These are phyloP conservation scores for Micractinium conductrix DNA, from an alignment of 139 green algal species.

Conservation along the genomic window DNA sequence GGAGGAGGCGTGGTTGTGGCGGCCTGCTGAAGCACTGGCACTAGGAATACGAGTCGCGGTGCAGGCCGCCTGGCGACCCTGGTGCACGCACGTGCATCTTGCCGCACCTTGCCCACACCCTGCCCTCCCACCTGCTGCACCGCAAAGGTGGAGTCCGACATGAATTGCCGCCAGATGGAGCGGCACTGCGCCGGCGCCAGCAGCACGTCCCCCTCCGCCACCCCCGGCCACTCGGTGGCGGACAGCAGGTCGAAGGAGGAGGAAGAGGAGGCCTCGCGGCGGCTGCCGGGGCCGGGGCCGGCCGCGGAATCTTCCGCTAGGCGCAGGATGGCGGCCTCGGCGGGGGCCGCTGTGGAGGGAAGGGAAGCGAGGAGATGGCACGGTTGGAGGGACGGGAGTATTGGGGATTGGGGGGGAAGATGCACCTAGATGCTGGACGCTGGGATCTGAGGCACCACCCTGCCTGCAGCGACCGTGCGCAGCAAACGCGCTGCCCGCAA, in stretches of 20 bases:
- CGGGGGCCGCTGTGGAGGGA: no score
- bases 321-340: slow-evolving; percentile 12
- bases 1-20: no score
- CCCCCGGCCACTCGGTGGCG: slow-evolving; percentile 64
- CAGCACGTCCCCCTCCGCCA: slow-evolving; percentile 50
- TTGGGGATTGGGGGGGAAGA: no score
- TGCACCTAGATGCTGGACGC: no score
- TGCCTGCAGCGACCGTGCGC: no score
- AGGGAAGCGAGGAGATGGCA: no score
- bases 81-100: no score
- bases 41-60: neutral
- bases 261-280: neutral
- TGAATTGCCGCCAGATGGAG: slow-evolving; percentile 78
- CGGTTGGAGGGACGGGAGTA: no score
- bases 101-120: neutral
- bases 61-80: neutral
- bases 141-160: slow-evolving; percentile 62
- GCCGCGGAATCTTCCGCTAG: neutral
- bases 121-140: slow-evolving; percentile 70
- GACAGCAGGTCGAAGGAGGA: slow-evolving; percentile 56
- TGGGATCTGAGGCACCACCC: no score
- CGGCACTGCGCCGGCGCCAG: slow-evolving; percentile 59
- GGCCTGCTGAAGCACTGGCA: no score
- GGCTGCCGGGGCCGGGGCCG: neutral
- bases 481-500: no score